Base-by-base conservation (phyloP, 2,329 filamentous ascomycete species). In the Canariomyces notabilis region DNA sequence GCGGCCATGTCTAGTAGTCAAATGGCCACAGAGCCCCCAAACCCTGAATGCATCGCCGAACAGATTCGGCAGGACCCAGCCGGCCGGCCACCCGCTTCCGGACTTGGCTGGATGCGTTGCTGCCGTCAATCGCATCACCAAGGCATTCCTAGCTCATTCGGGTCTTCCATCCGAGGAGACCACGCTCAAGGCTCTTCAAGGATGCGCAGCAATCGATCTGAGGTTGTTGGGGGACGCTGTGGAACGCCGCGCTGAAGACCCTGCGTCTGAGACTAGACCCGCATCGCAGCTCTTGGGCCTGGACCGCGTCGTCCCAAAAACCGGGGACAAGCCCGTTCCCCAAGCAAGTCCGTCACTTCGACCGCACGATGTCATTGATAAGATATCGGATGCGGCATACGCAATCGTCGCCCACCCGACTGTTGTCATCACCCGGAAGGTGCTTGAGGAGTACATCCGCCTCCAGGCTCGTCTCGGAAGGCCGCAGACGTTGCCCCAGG, bases 401-500 rank as follows among this genome's bases (percentile, higher is more conserved):
- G 71, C 76, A 31, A 77, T 96, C 45, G 64, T 95, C 49, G 76
- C 77, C 38, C 80, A 91, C 57, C 82, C 85, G 4, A 81, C 84
- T 50, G 82, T 96, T 38, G 87, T 89, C 67, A 86, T 97, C 61
- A 86, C 87, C 4, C 80, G 84, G 7, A 71, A 76, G 22, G 71
- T 91, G 26, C 78, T 97, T 32, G 72, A 77, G 47, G 66, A 78
- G 56, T 97, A 96, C 65, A 82, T 95, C 51, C 74, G 79, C 31
- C 80, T 88, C 36, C 89, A 95, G 64, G 75, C 82, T 21, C 75
- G 82, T 9, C 77, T 97, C 35, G 78, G 81, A 51, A 81, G 77
- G 46, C 83, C 89, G 2, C 80, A 87, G 54, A 82, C 86, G 36
- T 79, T 97, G 52, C 89, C 91, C 6, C 78, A 83, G 49, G 80